Evolutionary conservation across 2,329 filamentous ascomycete species (phyloP), one percentile per base, ranked within the genome.

Genomic region (Pseudogymnoascus sp.): DNA sequence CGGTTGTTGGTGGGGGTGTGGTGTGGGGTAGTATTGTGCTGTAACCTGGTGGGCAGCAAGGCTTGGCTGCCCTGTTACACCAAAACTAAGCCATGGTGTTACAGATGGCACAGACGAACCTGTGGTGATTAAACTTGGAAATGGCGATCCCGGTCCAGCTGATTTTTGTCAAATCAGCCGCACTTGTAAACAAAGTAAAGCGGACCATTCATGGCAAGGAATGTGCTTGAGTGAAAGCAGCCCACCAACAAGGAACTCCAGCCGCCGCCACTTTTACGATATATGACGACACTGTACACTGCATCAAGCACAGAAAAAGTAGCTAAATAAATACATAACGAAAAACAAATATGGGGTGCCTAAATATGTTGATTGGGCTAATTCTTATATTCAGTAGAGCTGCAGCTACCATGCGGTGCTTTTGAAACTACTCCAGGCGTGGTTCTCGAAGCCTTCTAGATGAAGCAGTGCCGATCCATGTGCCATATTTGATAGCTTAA

Each of bases 31-130:
- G 28, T 34, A 56, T 16, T 56, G 50, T 56, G 10, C 50, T 56
- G 50, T 14, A 56, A 56, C 50, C 50, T 56, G 50, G 50, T 56
- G 50, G 50, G 50, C 14, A 56, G 50, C 50, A 56, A 56, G 50
- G 50, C 50, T 56, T 56, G 50, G 28, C 50, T 56, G 28, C 25
- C 50, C 50, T 56, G 28, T 56, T 34, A 10, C 50, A 34, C 50
- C 28, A 56, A 56, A 34, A 56, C 5, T 18, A 56, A 34, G n/a
- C 50, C 50, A 56, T 56, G 25, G 25, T 56, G 46, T 34, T 56
- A 56, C 46, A 53, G 23, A 31, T 53, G n/a, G 14, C n/a, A n/a
- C 50, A 34, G 50, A 21, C 23, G 50, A 34, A 18, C 28, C 10
- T 34, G 28, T 56, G 18, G 50, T 56, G 50, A 10, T 56, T 56